phyloP scores from a whole-genome alignment of 2,329 filamentous ascomycete genomes.

The Claviceps lovelessii region DNA sequence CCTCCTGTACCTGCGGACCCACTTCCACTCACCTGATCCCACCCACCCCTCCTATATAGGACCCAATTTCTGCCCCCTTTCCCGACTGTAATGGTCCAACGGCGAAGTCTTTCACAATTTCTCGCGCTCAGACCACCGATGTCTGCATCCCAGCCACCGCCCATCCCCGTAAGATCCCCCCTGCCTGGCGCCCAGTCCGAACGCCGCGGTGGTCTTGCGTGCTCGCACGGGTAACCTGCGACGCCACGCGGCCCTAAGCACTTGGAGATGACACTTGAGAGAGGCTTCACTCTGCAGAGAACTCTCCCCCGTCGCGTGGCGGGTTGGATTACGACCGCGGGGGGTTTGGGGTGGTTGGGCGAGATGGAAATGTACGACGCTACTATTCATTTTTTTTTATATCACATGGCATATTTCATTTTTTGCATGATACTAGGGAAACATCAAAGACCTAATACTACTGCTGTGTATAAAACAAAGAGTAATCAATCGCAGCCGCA shows the following conservation, averaged over 20 bases:
- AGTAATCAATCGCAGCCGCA: too few relatives aligned
- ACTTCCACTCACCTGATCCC: not conserved
- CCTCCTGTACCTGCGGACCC: too few relatives aligned
- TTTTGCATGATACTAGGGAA: too few relatives aligned
- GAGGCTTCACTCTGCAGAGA: constrained; percentile 61
- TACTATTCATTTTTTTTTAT: constrained; percentile 19
- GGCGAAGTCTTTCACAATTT: constrained; percentile 41
- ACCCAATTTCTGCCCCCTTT: not conserved
- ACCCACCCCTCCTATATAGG: constrained; percentile 8
- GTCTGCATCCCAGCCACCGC: constrained; percentile 22
- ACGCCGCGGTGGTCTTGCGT: constrained; percentile 47
- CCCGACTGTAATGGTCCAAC: constrained; percentile 49
- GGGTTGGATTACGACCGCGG: constrained; percentile 51
- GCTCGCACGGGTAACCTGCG: constrained; percentile 56
- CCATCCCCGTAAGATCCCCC: constrained; percentile 42
- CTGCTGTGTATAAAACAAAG: too few relatives aligned
- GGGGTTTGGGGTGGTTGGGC: constrained; percentile 42
- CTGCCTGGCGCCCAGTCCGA: constrained; percentile 50
- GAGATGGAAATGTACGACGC: constrained; percentile 42
- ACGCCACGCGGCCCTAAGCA: constrained; percentile 49
- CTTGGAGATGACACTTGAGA: constrained; percentile 54
- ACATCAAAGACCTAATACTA: too few relatives aligned
- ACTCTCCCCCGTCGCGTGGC: constrained; percentile 57
- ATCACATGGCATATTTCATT: too few relatives aligned
- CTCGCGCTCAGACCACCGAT: constrained; percentile 17